Conservation (phyloP, 1,284 basidiomycete species). For the Malassezia nana region DNA sequence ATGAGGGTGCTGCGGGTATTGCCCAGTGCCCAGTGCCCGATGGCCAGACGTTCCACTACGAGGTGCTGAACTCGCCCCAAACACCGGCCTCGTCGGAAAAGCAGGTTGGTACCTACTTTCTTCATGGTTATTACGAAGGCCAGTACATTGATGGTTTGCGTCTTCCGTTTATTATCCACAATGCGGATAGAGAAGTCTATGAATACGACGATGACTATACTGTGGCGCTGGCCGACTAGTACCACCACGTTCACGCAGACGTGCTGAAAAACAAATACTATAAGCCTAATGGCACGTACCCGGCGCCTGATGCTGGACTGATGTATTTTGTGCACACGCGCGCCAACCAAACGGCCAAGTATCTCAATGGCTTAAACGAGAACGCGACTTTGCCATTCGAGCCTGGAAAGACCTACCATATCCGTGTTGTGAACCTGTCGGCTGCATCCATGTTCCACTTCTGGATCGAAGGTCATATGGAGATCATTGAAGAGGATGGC, state of each 20-base stretch:
- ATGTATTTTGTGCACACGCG: constrained; percentile 67
- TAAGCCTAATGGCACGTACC: constrained; percentile 51
- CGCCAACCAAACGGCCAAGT: constrained; percentile 48
- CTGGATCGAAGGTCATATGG: constrained; percentile 82
- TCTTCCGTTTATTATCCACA: constrained; percentile 11
- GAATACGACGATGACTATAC: constrained; percentile 85
- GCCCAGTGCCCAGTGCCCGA: constrained; percentile 81
- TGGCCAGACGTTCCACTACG: constrained; percentile 64
- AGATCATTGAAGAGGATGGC: constrained; percentile 80
- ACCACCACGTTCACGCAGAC: constrained; percentile 32
- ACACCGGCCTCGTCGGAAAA: constrained; percentile 50
- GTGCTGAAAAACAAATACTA: constrained; percentile 55
- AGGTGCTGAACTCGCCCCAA: constrained; percentile 60
- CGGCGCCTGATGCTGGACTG: constrained; percentile 58
- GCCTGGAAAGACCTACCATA: constrained; percentile 63
- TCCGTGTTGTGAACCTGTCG: constrained; percentile 68
- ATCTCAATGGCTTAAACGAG: constrained; percentile 55
- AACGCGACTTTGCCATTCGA: constrained; percentile 63
- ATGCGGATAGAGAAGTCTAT: constrained; percentile 49
- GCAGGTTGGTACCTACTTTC: constrained; percentile 4
- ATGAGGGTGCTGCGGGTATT: constrained; percentile 72
- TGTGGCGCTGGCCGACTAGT: constrained; percentile 70
- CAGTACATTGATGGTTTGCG: constrained; percentile 7
- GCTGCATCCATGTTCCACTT: constrained; percentile 32
- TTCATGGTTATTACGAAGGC: constrained; percentile 5